Conservation (phyloP, 2,329 filamentous ascomycete species). For the Ascochyta viciae-villosae region DNA sequence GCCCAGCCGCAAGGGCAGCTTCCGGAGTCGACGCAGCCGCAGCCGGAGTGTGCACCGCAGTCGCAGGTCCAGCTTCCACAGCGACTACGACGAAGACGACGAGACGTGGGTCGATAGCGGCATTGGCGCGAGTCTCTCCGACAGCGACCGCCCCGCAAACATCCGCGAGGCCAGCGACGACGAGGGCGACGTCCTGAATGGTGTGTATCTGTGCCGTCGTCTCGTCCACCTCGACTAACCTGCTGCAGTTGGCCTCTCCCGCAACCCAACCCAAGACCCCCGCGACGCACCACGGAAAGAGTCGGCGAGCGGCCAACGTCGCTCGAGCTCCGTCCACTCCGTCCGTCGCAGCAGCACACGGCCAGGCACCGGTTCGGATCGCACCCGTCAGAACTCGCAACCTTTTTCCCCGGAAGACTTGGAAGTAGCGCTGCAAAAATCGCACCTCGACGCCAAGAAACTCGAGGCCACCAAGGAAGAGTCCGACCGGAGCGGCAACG, state of each 20-base stretch:
- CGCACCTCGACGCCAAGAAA: conserved; percentile 44
- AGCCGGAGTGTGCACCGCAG: conserved; percentile 38
- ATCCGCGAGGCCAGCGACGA: conserved; percentile 54
- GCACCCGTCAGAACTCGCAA: conserved; percentile 37
- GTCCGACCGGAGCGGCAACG: conserved; percentile 32
- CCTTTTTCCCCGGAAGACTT: conserved; percentile 56
- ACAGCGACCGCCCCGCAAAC: conserved; percentile 42
- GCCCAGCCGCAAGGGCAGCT: conserved; percentile 51
- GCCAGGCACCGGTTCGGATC: conserved; percentile 36
- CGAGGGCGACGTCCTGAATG: conserved; percentile 54
- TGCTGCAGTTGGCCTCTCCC: conserved; percentile 44
- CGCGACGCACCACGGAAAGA: conserved; percentile 35
- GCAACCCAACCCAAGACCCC: conserved; percentile 43
- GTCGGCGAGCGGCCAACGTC: conserved; percentile 37
- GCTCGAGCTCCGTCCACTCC: conserved; percentile 36
- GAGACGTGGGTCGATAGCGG: conserved; percentile 49
- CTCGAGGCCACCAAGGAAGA: conserved; percentile 38
- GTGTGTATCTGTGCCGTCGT: conserved; percentile 38
- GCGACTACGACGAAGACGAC: conserved; percentile 38
- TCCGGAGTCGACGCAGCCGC: conserved; percentile 39
- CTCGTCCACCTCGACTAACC: conserved; percentile 24
- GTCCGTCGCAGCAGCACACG: conserved; percentile 28
- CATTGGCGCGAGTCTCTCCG: conserved; percentile 43
- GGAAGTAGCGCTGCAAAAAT: conserved; percentile 52
- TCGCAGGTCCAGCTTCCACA: conserved; percentile 46